Evolutionary conservation across 306 rosid species (phyloP), one percentile per base, ranked within the genome.

Genomic region (Herpetospermum pedunculosum): DNA sequence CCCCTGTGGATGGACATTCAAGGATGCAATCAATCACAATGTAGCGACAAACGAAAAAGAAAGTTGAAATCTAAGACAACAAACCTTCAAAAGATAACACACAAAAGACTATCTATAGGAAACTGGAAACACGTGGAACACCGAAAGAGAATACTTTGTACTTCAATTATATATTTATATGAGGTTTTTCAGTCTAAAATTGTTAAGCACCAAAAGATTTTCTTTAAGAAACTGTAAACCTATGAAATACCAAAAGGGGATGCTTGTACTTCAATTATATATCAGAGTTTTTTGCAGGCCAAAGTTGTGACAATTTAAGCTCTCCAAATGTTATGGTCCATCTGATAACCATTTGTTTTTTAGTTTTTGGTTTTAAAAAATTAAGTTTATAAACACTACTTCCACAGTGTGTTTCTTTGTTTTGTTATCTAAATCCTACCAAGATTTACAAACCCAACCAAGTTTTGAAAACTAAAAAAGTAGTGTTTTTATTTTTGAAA

Each of bases 1-100:
- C 77, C 84, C 96, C 72, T 81, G 57, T 79, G 9, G 4, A 49
- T n/a, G n/a, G n/a, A n/a, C 40, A 69, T 69, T 46, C 57, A 44
- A 69, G 12, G 54, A 44, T 25, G 2, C 23, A 26, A n/a, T 69
- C 50, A 44, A 46, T 44, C 25, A 28, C 6, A 69, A 44, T 6
- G 37, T 67, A 25, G 23, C 0, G 12, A 23, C 19, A 6, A 32
- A 9, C 10, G 3, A 14, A 41, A 65, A 64, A 8, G 1, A 4
- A 38, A 43, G 26, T 10, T 9, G 44, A 35, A 21, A 32, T 34
- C 46, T 19, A 35, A 35, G 29, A 62, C 14, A 18, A 35, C 46
- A 62, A 62, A 62, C 70, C 46, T 34, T 29, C 25, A 18, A 60
- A 5, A 16, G 4, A 16, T 3, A n/a, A 63, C 46, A 11, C 13